A percentile compares a stretch with the other conserved stretches of the same genome.
Conservation (phyloP, 306 rosid species). For the Arachis stenosperma region DNA sequence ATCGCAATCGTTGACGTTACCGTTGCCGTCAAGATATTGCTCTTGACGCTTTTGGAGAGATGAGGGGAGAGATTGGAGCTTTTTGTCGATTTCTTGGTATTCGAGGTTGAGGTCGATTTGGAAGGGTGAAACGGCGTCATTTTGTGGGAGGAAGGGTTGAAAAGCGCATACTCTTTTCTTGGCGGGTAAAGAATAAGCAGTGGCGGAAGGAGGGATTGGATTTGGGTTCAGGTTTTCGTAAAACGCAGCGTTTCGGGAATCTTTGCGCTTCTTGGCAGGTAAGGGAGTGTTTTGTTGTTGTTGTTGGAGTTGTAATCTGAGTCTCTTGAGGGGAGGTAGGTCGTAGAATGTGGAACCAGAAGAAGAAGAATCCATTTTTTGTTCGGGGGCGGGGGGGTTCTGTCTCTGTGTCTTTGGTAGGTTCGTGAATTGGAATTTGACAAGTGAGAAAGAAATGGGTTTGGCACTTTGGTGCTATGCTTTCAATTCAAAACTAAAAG, state of each 20-base stretch:
- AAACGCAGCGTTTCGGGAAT: slow-evolving; percentile 42
- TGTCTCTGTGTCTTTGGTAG: neutral
- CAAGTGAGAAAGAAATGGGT: neutral
- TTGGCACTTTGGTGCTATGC: neutral
- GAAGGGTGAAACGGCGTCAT: slow-evolving; percentile 28
- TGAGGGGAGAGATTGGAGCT: neutral
- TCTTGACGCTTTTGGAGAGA: neutral
- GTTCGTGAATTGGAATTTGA: neutral
- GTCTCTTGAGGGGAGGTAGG: slow-evolving; percentile 73
- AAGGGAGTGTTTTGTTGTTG: slow-evolving; percentile 38
- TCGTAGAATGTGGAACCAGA: slow-evolving; percentile 39
- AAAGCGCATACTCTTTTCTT: slow-evolving; percentile 77
- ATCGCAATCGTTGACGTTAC: neutral
- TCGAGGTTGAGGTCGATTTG: slow-evolving; percentile 62
- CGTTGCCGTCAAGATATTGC: neutral
- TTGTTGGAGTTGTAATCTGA: slow-evolving; percentile 50
- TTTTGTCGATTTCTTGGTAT: slow-evolving; percentile 5
- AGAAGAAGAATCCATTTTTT: slow-evolving; percentile 47
- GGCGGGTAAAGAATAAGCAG: slow-evolving; percentile 60
- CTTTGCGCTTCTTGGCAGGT: slow-evolving; percentile 79
- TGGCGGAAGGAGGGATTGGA: slow-evolving; percentile 1
- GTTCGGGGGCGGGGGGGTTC: neutral
- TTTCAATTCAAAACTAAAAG: neutral
- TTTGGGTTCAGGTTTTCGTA: slow-evolving; percentile 10
- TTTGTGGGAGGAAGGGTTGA: slow-evolving; percentile 40